Evolutionary conservation across 257 asterid species (phyloP).

Genomic region (Solanum rostratum): DNA sequence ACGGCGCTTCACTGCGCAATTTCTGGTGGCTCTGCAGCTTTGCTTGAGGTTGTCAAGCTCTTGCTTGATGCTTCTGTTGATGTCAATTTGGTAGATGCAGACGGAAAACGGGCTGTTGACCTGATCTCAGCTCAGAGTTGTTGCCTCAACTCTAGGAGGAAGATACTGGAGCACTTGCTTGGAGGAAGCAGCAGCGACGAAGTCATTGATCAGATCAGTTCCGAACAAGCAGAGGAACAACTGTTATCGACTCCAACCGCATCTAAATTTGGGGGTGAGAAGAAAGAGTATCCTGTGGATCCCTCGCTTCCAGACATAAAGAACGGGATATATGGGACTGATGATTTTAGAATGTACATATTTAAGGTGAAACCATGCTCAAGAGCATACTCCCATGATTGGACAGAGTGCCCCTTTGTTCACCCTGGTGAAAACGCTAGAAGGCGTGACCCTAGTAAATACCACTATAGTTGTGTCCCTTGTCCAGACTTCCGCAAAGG

Average conservation of each 20-base stretch:
- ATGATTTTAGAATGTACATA: slow-evolving; percentile 33
- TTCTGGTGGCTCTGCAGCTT: slow-evolving; percentile 16
- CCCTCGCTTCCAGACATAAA: slow-evolving; percentile 40
- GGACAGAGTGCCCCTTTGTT: slow-evolving; percentile 38
- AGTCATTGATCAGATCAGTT: background rate
- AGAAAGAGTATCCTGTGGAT: slow-evolving; percentile 33
- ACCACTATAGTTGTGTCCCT: slow-evolving; percentile 33
- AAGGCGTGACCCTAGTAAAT: slow-evolving; percentile 35
- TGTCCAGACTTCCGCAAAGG: slow-evolving; percentile 32
- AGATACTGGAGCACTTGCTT: slow-evolving; percentile 9
- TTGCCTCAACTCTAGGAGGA: slow-evolving; percentile 11
- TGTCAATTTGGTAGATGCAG: slow-evolving; percentile 14
- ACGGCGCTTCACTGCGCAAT: slow-evolving; percentile 37
- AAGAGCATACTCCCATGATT: slow-evolving; percentile 33
- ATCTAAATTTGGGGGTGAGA: slow-evolving; percentile 14
- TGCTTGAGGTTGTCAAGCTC: slow-evolving; percentile 16
- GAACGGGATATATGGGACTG: slow-evolving; percentile 25
- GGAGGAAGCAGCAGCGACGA: background rate
- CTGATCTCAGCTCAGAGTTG: slow-evolving; percentile 1
- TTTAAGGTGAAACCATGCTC: slow-evolving; percentile 39
- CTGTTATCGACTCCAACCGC: background rate
- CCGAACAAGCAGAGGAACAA: slow-evolving; percentile 3
- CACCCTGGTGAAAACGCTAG: slow-evolving; percentile 40
- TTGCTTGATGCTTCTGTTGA: slow-evolving; percentile 35
- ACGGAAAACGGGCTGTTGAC: slow-evolving; percentile 25